Percentiles rank a stretch among this genome's conserved stretches.
Evolutionary conservation across 306 rosid species (phyloP).

Genomic region (Cucumis cinereus): DNA sequence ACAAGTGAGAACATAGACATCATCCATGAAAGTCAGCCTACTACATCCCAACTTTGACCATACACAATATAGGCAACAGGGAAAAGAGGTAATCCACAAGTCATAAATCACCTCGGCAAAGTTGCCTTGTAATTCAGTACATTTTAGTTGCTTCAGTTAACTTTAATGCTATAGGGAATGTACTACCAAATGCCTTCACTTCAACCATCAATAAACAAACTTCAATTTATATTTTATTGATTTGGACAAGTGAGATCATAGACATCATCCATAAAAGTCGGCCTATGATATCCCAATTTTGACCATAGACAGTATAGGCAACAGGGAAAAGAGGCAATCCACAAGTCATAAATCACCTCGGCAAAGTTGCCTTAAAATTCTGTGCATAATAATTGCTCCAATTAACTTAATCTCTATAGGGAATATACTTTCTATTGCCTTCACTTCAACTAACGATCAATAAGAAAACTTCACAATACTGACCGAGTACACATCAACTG

Average conservation of each 20-base stretch:
- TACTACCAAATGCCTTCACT: neutral
- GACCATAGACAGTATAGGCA: conserved; percentile 26
- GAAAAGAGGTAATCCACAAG: conserved; percentile 43
- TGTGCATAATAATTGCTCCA: no score
- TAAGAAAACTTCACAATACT: no score
- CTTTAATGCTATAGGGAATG: neutral
- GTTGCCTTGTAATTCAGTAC: conserved; percentile 22
- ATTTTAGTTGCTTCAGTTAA: neutral
- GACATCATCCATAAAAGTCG: neutral
- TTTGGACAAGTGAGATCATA: neutral
- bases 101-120: conserved; percentile 38
- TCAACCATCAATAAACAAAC: neutral
- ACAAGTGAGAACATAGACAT: neutral
- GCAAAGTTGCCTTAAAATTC: conserved; percentile 42
- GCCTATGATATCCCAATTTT: neutral
- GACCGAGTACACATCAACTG: no score
- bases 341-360: conserved; percentile 18
- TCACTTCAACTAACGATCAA: no score
- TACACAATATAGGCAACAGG: conserved; percentile 44
- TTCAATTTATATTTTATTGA: neutral
- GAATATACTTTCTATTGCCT: no score
- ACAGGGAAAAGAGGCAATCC: conserved; percentile 62
- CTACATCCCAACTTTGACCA: neutral
- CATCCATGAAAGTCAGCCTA: neutral
- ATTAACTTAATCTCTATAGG: no score